Percentiles rank a stretch among this genome's conserved stretches.
These are phyloP conservation scores for Acorus gramineus DNA, from an alignment of 106 monocot genomes.

Conservation along the genomic window DNA sequence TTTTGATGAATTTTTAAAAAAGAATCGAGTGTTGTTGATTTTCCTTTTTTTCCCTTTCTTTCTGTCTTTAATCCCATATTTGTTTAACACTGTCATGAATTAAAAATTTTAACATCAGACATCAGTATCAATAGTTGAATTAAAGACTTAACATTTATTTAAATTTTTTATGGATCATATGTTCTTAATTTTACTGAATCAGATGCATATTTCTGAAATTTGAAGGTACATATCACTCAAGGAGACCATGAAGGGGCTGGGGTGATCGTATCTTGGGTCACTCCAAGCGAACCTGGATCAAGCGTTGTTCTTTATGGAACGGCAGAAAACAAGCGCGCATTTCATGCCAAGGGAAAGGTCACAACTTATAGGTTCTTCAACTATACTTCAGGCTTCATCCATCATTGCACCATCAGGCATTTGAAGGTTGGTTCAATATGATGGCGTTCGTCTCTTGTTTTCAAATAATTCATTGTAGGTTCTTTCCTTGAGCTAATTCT, in stretches of 20 bases:
- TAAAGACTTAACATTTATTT: too few species aligned
- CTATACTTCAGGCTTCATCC: conserved; percentile 47
- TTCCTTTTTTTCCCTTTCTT: neutral
- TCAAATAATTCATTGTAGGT: too few species aligned
- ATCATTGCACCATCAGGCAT: conserved; percentile 25
- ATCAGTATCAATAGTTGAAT: neutral
- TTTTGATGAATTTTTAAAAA: too few species aligned
- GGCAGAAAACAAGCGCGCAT: conserved; percentile 3
- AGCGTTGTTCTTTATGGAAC: conserved; percentile 18
- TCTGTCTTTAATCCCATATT: neutral
- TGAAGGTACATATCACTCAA: conserved; percentile 23
- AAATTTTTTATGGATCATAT: too few species aligned
- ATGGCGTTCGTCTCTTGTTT: too few species aligned
- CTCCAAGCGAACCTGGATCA: conserved; percentile 18
- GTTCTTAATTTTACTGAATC: too few species aligned
- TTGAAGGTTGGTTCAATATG: conserved; percentile 15
- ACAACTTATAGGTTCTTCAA: conserved; percentile 28
- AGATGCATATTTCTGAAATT: neutral
- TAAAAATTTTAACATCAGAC: neutral
- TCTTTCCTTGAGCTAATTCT: neutral
- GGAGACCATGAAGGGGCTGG: conserved; percentile 15
- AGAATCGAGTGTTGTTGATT: too few species aligned
- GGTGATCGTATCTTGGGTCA: conserved; percentile 41
- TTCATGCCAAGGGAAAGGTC: conserved; percentile 4
- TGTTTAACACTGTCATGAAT: neutral